Conservation (phyloP, 2,329 filamentous ascomycete genomes). For the Pseudonectria buxi region DNA sequence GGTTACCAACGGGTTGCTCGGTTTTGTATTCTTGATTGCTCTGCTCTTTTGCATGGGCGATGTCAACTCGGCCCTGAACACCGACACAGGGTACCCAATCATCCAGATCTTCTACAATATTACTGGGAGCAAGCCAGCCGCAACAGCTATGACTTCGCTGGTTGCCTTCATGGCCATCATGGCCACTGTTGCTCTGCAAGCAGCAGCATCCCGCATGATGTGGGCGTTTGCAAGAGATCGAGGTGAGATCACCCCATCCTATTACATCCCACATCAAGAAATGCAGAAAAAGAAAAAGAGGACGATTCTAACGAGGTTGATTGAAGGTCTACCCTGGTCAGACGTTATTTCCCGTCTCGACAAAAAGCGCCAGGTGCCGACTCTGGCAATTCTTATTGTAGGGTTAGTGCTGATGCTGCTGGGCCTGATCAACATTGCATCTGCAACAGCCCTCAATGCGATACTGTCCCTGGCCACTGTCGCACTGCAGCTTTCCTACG, state of each 20-base stretch:
- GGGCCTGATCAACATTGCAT: constrained; percentile 16
- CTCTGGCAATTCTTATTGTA: constrained; percentile 1
- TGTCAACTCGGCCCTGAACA: constrained; percentile 3
- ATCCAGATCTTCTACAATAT: constrained; percentile 11
- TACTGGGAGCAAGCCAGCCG: constrained; percentile 2
- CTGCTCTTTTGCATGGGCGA: constrained; percentile 13
- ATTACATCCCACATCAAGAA: too few relatives aligned
- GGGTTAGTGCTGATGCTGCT: constrained; percentile 9
- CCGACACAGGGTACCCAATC: constrained; percentile 10
- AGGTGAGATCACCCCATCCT: too few relatives aligned
- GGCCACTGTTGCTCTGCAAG: constrained; percentile 9
- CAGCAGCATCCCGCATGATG: constrained; percentile 11
- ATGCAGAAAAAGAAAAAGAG: too few relatives aligned
- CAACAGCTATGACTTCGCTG: constrained; percentile 2
- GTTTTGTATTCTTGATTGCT: constrained; percentile 8
- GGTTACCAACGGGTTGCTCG: constrained; percentile 8
- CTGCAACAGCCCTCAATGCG: constrained; percentile 15
- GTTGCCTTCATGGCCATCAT: constrained; percentile 9
- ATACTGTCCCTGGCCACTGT: constrained; percentile 12
- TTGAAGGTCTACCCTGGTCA: constrained; percentile 11
- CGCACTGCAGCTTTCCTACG: constrained; percentile 10
- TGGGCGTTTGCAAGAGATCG: constrained; percentile 15
- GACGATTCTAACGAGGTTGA: too few relatives aligned
- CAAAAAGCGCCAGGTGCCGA: constrained; percentile 7
- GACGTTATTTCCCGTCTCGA: constrained; percentile 6